Conservation (phyloP, 2,329 filamentous ascomycete genomes). For the Fusarium neocosmosporiellum region DNA sequence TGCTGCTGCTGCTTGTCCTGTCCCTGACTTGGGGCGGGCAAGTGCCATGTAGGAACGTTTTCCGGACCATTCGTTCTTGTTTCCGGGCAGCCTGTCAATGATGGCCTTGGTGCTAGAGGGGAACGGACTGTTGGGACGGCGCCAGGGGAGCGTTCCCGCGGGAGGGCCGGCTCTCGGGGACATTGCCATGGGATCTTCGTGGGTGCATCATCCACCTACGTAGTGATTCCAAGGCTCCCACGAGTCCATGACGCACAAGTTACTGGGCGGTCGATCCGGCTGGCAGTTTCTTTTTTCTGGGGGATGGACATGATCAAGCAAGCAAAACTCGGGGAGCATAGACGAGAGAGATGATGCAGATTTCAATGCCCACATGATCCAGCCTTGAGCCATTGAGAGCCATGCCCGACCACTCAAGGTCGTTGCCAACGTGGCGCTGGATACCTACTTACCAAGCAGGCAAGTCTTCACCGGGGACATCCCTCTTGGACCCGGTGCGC, state of each 20-base stretch:
- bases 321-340: not conserved
- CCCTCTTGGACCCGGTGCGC: slow-evolving; percentile 10
- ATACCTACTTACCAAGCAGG: slow-evolving; percentile 6
- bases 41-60: slow-evolving; percentile 28
- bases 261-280: not conserved
- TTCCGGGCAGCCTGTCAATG: slow-evolving; percentile 33
- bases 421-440: slow-evolving; percentile 35
- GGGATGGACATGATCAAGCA: not conserved
- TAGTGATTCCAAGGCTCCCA: not conserved
- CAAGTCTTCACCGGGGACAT: slow-evolving; percentile 6
- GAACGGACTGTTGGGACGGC: slow-evolving; percentile 19
- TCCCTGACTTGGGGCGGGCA: slow-evolving; percentile 25
- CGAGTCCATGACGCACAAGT: slow-evolving; percentile 11
- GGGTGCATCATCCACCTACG: slow-evolving; percentile 1
- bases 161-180: slow-evolving; percentile 25
- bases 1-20: slow-evolving; percentile 7
- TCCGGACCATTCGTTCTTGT: slow-evolving; percentile 30
- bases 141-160: slow-evolving; percentile 19
- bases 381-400: slow-evolving; percentile 14
- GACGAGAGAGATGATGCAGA: not conserved
- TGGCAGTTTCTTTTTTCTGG: not conserved
- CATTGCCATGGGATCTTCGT: not conserved
- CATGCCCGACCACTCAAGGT: slow-evolving; percentile 26
- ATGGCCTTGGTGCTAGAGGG: slow-evolving; percentile 26
- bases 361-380: not conserved